These are phyloP conservation scores for Debaryomyces robertsiae DNA, from an alignment of 1,139 yeast genomes.

Conservation along the genomic window DNA sequence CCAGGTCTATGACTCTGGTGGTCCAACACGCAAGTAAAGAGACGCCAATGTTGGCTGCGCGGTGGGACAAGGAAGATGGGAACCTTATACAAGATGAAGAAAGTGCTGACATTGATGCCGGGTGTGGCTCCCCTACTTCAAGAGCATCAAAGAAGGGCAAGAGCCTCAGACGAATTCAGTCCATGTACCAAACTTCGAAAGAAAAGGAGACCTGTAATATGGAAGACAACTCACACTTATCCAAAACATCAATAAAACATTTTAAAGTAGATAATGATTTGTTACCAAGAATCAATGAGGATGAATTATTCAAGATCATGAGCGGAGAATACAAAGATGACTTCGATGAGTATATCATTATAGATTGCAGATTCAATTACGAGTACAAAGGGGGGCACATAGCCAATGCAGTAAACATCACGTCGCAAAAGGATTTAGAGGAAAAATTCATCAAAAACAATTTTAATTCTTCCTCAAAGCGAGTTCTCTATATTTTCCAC, in stretches of 20 bases:
- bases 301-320: constrained; percentile 63
- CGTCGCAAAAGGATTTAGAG: constrained; percentile 70
- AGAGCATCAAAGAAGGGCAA: constrained; percentile 11
- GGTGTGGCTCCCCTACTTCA: constrained; percentile 12
- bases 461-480: constrained; percentile 1
- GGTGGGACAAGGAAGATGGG: neutral
- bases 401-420: constrained; percentile 75
- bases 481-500: constrained; percentile 70
- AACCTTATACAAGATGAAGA: constrained; percentile 14
- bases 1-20: constrained; percentile 24
- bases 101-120: constrained; percentile 3
- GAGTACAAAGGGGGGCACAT: constrained; percentile 95
- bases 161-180: constrained; percentile 59
- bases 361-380: constrained; percentile 92
- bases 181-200: constrained; percentile 58
- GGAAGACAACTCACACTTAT: constrained; percentile 43
- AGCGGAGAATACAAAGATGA: constrained; percentile 54
- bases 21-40: constrained; percentile 18
- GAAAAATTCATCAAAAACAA: constrained; percentile 35
- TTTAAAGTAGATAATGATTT: constrained; percentile 59
- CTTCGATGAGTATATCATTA: constrained; percentile 62
- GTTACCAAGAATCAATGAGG: constrained; percentile 72
- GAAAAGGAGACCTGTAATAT: constrained; percentile 34
- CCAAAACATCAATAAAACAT: constrained; percentile 46
- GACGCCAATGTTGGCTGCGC: neutral